Conservation (phyloP, 2,329 filamentous ascomycete genomes). For the Mycocentrospora acerina region DNA sequence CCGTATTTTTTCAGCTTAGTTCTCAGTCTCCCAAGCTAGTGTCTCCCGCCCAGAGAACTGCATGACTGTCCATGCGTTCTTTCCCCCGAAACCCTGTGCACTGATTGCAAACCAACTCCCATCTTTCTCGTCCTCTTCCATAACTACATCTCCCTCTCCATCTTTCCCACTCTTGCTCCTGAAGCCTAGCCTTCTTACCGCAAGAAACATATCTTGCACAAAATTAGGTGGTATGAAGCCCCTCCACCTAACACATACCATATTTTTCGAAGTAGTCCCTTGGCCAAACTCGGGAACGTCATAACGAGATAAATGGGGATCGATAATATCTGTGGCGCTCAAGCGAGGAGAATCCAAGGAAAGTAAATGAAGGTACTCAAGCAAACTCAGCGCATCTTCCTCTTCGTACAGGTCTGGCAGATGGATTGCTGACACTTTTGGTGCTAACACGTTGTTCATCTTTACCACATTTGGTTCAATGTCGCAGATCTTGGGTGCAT, state of each 20-base stretch:
- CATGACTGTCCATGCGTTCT: slow-evolving; percentile 32
- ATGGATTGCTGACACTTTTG: slow-evolving; percentile 21
- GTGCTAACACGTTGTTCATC: slow-evolving; percentile 30
- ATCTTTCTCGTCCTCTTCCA: slow-evolving; percentile 11
- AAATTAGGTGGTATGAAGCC: slow-evolving; percentile 46
- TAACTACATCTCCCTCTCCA: slow-evolving; percentile 12
- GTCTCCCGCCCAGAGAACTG: slow-evolving; percentile 36
- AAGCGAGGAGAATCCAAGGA: slow-evolving; percentile 67
- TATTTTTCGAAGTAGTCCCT: slow-evolving; percentile 10
- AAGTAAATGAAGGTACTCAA: slow-evolving; percentile 76
- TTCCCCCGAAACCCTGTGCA: slow-evolving; percentile 32
- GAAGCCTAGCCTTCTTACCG: slow-evolving; percentile 20
- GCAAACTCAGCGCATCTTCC: slow-evolving; percentile 64
- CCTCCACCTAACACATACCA: slow-evolving; percentile 46
- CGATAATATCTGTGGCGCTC: slow-evolving; percentile 57
- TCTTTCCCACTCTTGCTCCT: slow-evolving; percentile 12
- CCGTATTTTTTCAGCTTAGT: slow-evolving; percentile 5
- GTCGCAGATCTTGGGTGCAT: slow-evolving; percentile 34
- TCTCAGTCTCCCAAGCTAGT: slow-evolving; percentile 36
- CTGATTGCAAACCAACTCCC: slow-evolving; percentile 34
- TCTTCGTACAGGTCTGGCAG: slow-evolving; percentile 51
- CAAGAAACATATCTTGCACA: slow-evolving; percentile 30
- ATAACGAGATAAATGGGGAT: slow-evolving; percentile 71
- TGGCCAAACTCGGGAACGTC: slow-evolving; percentile 52
- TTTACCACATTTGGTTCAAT: slow-evolving; percentile 24